These are phyloP conservation scores for Trametes cinnabarina DNA, from an alignment of 768 basidiomycete species.

Conservation along the genomic window DNA sequence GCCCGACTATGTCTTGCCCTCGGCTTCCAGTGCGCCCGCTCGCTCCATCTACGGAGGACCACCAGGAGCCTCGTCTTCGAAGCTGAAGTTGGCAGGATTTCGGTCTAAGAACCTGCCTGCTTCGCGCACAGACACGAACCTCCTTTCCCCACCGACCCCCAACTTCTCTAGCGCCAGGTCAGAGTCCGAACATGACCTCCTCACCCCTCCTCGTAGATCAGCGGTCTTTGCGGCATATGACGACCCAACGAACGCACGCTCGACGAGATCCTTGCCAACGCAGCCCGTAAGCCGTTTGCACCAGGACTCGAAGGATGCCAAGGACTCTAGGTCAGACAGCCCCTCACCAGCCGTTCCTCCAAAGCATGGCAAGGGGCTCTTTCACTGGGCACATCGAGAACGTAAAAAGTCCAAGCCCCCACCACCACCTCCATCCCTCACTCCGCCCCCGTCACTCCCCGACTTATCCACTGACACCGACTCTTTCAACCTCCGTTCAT, in stretches of 20 bases:
- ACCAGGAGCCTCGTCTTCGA: constrained; percentile 38
- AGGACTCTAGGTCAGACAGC: constrained; percentile 5
- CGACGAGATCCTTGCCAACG: constrained; percentile 63
- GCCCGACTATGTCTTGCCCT: constrained; percentile 15
- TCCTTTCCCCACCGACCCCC: constrained; percentile 27
- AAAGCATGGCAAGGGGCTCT: constrained; percentile 36
- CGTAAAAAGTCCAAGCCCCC: constrained; percentile 41
- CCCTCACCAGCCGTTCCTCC: constrained; percentile 18
- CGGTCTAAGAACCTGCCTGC: constrained; percentile 24
- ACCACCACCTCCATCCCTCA: constrained; percentile 22
- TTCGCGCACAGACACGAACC: constrained; percentile 34
- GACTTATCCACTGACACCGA: constrained; percentile 20
- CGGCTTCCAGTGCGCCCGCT: constrained; percentile 1
- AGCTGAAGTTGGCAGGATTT: constrained; percentile 43
- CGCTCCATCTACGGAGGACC: constrained; percentile 19
- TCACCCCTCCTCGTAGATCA: constrained; percentile 60
- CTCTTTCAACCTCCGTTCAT: constrained; percentile 74
- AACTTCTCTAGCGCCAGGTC: constrained; percentile 40
- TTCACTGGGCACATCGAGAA: constrained; percentile 45
- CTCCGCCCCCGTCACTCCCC: constrained; percentile 21
- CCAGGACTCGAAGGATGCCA: constrained; percentile 9
- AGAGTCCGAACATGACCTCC: constrained; percentile 41
- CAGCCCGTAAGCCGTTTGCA: constrained; percentile 24
- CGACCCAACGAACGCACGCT: constrained; percentile 49
- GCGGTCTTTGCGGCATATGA: constrained; percentile 61